A percentile compares a stretch with the other conserved stretches of the same genome.
Conservation (phyloP, 1,284 basidiomycete species). For the Kwoniella shivajii region DNA sequence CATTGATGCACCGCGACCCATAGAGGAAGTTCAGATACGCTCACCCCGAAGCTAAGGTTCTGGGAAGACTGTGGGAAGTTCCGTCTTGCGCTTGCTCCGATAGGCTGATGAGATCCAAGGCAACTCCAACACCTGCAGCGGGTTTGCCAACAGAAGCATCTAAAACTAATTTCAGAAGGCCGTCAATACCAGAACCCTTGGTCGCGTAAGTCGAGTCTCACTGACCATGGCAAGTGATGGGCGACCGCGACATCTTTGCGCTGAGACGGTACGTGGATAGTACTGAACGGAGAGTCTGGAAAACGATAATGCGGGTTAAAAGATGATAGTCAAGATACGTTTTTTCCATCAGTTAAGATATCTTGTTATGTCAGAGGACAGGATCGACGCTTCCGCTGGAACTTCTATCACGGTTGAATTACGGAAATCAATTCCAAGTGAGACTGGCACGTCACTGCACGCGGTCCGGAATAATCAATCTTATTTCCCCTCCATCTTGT, state of each 20-base stretch:
- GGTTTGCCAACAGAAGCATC: constrained; percentile 82
- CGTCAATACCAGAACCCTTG: background rate
- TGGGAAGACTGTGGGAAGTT: constrained; percentile 52
- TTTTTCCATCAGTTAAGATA: too few species aligned
- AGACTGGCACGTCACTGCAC: too few species aligned
- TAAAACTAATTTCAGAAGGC: constrained; percentile 65
- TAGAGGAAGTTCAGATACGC: constrained; percentile 13
- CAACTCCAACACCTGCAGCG: constrained; percentile 67
- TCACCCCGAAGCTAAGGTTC: constrained; percentile 66
- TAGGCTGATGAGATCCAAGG: constrained; percentile 51
- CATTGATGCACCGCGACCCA: background rate
- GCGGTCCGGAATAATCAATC: too few species aligned
- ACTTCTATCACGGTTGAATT: too few species aligned
- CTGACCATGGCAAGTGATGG: constrained; percentile 85
- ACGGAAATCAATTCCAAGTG: too few species aligned
- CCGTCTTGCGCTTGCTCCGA: background rate
- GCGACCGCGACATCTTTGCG: constrained; percentile 63
- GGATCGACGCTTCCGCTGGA: too few species aligned
- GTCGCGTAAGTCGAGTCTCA: background rate
- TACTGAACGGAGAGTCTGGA: too few species aligned
- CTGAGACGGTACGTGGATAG: too few species aligned
- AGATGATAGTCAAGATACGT: too few species aligned
- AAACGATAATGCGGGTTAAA: too few species aligned
- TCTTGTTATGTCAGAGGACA: too few species aligned
- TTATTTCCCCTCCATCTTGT: too few species aligned